phyloP scores from a whole-genome alignment of 306 rosid species.

The Bauhinia variegata region DNA sequence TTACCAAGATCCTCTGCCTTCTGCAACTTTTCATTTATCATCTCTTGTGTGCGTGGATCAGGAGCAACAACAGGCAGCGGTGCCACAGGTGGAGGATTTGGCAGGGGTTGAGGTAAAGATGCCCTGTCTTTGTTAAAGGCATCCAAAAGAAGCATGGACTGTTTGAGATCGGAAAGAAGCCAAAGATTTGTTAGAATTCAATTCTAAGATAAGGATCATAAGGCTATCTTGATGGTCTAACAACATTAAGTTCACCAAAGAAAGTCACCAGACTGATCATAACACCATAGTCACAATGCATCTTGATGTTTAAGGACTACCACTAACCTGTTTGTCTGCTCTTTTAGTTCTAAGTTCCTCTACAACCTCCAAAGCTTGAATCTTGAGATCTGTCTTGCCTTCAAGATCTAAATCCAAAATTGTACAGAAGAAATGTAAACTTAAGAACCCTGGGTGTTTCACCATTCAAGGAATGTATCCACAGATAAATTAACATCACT shows the following conservation, averaged over 20 bases:
- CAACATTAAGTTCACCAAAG: not conserved
- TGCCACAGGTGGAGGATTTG: conserved; percentile 89
- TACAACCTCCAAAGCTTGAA: conserved; percentile 83
- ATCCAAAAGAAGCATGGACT: conserved; percentile 93
- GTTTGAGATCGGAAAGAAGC: conserved; percentile 31
- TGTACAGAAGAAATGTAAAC: conserved; percentile 7
- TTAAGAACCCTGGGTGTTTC: not conserved
- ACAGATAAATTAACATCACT: not conserved
- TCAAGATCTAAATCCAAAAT: conserved; percentile 78
- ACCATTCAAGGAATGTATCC: conserved; percentile 1
- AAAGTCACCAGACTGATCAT: not conserved
- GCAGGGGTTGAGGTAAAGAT: conserved; percentile 87
- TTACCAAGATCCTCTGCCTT: conserved; percentile 99
- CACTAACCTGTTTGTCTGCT: conserved; percentile 91
- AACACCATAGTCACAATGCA: conserved; percentile 11
- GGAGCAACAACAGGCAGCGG: conserved; percentile 83
- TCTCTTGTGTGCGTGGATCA: conserved; percentile 89
- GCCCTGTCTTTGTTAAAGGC: conserved; percentile 99
- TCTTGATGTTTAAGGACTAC: conserved; percentile 26
- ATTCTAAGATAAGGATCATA: conserved; percentile 2
- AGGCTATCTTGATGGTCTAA: conserved; percentile 7
- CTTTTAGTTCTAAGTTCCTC: conserved; percentile 90
- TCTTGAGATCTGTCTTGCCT: conserved; percentile 92
- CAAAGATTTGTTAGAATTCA: conserved; percentile 26
- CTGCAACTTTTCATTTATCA: conserved; percentile 97